A percentile compares a stretch with the other conserved stretches of the same genome.
Evolutionary conservation across 306 rosid species (phyloP).

Genomic region (Vigna trinervia): DNA sequence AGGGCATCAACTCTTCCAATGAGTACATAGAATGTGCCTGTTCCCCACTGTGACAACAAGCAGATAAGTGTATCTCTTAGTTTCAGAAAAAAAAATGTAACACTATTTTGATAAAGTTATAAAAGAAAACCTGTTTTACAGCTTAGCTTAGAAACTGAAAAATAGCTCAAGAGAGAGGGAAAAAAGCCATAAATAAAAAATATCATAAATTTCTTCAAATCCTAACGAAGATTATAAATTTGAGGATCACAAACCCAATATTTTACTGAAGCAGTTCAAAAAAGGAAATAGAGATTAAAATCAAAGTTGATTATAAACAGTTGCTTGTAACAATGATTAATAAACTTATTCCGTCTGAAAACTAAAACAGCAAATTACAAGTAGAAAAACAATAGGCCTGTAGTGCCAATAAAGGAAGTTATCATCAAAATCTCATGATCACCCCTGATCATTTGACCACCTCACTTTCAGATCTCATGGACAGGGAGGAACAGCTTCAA

Average conservation of each 20-base stretch:
- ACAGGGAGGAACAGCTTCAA: conserved; percentile 10
- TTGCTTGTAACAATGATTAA: conserved; percentile 30
- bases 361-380: conserved; percentile 35
- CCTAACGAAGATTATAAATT: not conserved
- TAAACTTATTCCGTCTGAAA: not conserved
- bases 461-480: conserved; percentile 28
- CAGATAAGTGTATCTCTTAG: conserved; percentile 45
- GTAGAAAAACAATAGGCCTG: conserved; percentile 22
- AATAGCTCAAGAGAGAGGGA: not conserved
- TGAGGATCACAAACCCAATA: conserved; percentile 3
- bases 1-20: conserved; percentile 95
- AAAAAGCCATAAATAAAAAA: not conserved
- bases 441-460: conserved; percentile 12
- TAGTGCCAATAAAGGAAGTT: conserved; percentile 25
- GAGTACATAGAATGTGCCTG: conserved; percentile 86
- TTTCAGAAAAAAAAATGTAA: not conserved
- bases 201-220: not conserved
- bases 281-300: conserved; percentile 20
- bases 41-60: conserved; percentile 69
- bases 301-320: conserved; percentile 28
- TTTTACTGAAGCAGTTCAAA: conserved; percentile 31
- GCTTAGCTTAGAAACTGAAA: not conserved
- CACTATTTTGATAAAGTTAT: no score
- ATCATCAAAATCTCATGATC: not conserved
- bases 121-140: not conserved